Percentiles rank a stretch among this genome's conserved stretches.
Conservation (phyloP, 2,329 filamentous ascomycete genomes). For the Leptographium lundbergii region DNA sequence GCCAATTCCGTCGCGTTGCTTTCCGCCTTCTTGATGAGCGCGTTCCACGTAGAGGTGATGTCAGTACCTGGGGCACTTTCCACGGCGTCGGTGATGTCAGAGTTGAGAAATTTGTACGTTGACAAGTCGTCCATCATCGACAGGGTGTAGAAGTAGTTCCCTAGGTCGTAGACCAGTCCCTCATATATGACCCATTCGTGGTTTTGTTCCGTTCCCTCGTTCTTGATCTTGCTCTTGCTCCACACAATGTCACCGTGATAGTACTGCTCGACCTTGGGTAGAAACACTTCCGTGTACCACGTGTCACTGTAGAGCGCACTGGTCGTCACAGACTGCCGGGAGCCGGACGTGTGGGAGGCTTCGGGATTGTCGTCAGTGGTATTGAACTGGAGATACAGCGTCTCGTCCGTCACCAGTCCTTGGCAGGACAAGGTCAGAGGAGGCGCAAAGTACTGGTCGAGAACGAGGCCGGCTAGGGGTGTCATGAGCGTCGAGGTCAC, state of each 20-base stretch:
- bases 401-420: conserved; percentile 51
- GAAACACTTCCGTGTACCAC: conserved; percentile 69
- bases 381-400: conserved; percentile 49
- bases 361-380: conserved; percentile 40
- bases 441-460: conserved; percentile 77
- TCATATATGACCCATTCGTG: conserved; percentile 73
- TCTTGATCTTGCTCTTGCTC: conserved; percentile 43
- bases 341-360: conserved; percentile 61
- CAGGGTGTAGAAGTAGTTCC: conserved; percentile 77
- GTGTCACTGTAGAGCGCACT: conserved; percentile 47
- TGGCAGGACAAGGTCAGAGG: conserved; percentile 65
- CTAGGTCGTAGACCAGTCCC: conserved; percentile 72
- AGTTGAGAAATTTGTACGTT: conserved; percentile 60
- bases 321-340: conserved; percentile 37
- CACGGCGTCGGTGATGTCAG: conserved; percentile 53
- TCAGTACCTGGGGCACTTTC: conserved; percentile 68
- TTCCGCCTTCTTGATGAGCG: conserved; percentile 32
- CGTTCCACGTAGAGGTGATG: conserved; percentile 54
- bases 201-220: conserved; percentile 52
- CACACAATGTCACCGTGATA: conserved; percentile 81
- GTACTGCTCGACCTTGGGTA: conserved; percentile 70
- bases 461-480: conserved; percentile 61
- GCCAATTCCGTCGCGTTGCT: conserved; percentile 42
- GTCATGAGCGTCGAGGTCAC: conserved; percentile 56
- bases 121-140: conserved; percentile 39